Base-by-base conservation (phyloP, 148 eudicot species). In the Bassia scoparia region DNA sequence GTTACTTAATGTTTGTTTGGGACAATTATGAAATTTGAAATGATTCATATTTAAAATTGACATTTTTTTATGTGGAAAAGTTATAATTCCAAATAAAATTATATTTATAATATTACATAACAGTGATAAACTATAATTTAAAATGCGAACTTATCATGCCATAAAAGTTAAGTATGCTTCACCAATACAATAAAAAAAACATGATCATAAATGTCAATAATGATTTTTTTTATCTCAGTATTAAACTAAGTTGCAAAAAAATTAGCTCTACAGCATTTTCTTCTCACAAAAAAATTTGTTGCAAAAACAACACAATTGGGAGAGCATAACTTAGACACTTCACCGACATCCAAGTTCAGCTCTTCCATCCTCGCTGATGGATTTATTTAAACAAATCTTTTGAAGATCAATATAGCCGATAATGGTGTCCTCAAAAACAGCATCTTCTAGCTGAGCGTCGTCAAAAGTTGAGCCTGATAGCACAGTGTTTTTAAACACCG, bases 391-490 rank as follows among this genome's bases (percentile, higher is more conserved):
- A 41, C 92, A 88, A 1, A 88, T 81, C 80, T 86, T 88, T 75
- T 84, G 88, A 56, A 88, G 88, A 74, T 87, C 90, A 38, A 87
- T 67, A 75, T 87, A 84, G 59, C 90, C 90, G 41, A 87, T 84
- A 56, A 87, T 86, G 67, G 96, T 87, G 84, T 92, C 96, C 80
- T 90, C 98, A 63, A 92, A 92, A 53, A 83, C 84, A 11, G 68
- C 98, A 82, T 83, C 93, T 66, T 89, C 77, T 49, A 92, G 87
- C 67, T 86, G 79, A 37, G 97, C 97, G 18, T 82, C 88, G 1
- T 80, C 75, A 35, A 89, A 92, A 10, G 97, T 90, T 38, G 98
- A 90, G 4, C 98, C 98, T 11, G 98, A 92, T 67, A 92, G 80
- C 33, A 92, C 90, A 0, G 98, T 81, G 74, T 92, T 92, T 80